Conservation (phyloP, 306 rosid species). For the Dalbergia oliveri region DNA sequence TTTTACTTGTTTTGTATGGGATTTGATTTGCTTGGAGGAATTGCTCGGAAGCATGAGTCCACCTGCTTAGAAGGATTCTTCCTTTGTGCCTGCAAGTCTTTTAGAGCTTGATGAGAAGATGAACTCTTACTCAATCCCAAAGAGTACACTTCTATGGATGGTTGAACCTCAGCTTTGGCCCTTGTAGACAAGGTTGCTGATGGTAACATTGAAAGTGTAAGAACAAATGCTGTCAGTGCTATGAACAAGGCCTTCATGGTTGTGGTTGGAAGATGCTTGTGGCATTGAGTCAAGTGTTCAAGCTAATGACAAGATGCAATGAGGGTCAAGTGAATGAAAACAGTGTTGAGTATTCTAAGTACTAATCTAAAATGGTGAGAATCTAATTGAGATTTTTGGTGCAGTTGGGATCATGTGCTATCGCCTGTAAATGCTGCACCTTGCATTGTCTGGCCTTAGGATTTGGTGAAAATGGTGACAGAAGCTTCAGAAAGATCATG, state of each 20-base stretch:
- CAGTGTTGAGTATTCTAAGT: constrained; percentile 44
- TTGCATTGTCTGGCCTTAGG: constrained; percentile 36
- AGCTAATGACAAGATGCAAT: constrained; percentile 30
- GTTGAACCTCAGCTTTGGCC: constrained; percentile 44
- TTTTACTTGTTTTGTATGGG: constrained; percentile 70
- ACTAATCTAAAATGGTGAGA: constrained; percentile 30
- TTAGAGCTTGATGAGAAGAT: constrained; percentile 51
- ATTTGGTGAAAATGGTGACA: constrained; percentile 41
- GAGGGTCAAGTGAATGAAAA: background rate
- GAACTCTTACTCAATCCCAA: constrained; percentile 43
- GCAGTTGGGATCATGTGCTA: constrained; percentile 57
- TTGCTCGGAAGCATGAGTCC: constrained; percentile 57
- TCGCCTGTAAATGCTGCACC: constrained; percentile 19
- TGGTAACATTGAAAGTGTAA: constrained; percentile 50
- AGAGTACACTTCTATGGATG: constrained; percentile 23
- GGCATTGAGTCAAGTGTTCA: constrained; percentile 43
- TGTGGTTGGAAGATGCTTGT: background rate
- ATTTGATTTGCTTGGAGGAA: constrained; percentile 69
- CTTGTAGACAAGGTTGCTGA: constrained; percentile 42
- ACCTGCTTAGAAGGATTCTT: constrained; percentile 54
- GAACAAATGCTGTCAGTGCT: constrained; percentile 54
- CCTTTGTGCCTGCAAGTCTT: constrained; percentile 45
- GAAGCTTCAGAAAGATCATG: constrained; percentile 53
- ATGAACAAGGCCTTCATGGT: constrained; percentile 62
- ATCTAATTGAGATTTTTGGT: constrained; percentile 58